Conservation (phyloP, 495 filamentous ascomycete genomes). For the Penicillium cinerascens region DNA sequence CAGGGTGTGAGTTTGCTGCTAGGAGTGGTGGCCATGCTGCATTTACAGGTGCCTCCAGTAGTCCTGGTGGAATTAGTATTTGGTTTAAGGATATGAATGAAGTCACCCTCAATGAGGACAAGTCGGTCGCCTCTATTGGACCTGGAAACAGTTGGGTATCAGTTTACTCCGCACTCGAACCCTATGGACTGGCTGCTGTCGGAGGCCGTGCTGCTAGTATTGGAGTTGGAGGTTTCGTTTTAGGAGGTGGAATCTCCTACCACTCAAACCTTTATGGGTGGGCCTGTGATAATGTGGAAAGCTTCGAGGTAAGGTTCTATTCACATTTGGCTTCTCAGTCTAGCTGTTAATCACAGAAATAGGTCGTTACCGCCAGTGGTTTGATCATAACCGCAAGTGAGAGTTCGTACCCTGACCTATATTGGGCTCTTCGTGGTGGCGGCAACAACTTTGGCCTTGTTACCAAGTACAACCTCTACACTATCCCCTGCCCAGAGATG, state of each 20-base stretch:
- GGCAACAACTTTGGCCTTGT: conserved; percentile 50
- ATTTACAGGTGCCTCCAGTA: conserved; percentile 26
- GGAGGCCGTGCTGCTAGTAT: conserved; percentile 55
- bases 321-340: neutral
- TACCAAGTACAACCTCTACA: conserved; percentile 42
- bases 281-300: conserved; percentile 47
- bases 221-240: conserved; percentile 55
- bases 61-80: conserved; percentile 41
- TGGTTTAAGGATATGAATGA: conserved; percentile 45
- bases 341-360: neutral
- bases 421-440: conserved; percentile 52
- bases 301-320: conserved; percentile 32
- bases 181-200: conserved; percentile 44
- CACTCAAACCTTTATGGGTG: conserved; percentile 47
- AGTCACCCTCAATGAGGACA: conserved; percentile 35
- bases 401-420: conserved; percentile 42
- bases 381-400: conserved; percentile 37
- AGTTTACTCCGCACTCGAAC: conserved; percentile 50
- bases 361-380: conserved; percentile 45
- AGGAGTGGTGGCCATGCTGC: conserved; percentile 43
- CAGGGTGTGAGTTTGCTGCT: conserved; percentile 37
- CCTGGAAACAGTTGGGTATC: conserved; percentile 32
- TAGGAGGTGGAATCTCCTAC: conserved; percentile 34
- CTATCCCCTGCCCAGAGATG: conserved; percentile 31
- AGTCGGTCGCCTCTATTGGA: conserved; percentile 21